Evolutionary conservation across 192 early-diverging fungal species (phyloP).

Genomic region (Backusella psychrophila): DNA sequence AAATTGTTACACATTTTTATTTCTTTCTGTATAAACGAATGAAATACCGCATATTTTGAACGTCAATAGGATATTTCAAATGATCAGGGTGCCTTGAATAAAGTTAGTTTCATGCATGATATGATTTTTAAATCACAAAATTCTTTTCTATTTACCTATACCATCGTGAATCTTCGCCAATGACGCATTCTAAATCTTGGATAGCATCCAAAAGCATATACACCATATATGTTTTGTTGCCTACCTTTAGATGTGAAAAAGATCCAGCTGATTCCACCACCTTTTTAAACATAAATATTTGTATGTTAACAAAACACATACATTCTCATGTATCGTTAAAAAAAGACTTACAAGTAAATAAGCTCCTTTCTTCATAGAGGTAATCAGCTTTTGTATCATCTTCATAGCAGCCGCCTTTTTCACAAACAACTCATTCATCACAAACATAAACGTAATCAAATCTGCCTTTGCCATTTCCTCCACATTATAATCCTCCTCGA

Average conservation of each 20-base stretch:
- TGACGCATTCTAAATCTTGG: slow-evolving; percentile 60
- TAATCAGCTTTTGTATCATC: slow-evolving; percentile 71
- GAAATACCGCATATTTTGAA: slow-evolving; percentile 95
- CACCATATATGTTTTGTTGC: slow-evolving; percentile 80
- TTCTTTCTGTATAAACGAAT: slow-evolving; percentile 76
- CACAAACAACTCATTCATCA: slow-evolving; percentile 89
- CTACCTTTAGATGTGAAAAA: slow-evolving; percentile 83
- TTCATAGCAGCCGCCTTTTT: slow-evolving; percentile 73
- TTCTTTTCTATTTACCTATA: slow-evolving; percentile 50
- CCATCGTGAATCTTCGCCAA: slow-evolving; percentile 71
- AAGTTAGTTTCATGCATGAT: not conserved
- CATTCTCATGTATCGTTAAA: not conserved
- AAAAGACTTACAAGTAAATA: slow-evolving; percentile 61
- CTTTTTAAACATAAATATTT: slow-evolving; percentile 15
- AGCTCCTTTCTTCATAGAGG: slow-evolving; percentile 58
- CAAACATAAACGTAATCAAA: slow-evolving; percentile 87
- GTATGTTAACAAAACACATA: not conserved
- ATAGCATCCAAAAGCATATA: slow-evolving; percentile 86
- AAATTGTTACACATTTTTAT: slow-evolving; percentile 30
- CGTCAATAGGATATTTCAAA: slow-evolving; percentile 71
- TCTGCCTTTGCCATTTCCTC: slow-evolving; percentile 37
- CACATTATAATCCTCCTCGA: slow-evolving; percentile 40
- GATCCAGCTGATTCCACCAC: slow-evolving; percentile 90
- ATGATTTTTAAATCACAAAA: not conserved
- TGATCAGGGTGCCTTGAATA: slow-evolving; percentile 42